Evolutionary conservation across 148 eudicot species (phyloP).

Genomic region (Chenopodium berlandieri): DNA sequence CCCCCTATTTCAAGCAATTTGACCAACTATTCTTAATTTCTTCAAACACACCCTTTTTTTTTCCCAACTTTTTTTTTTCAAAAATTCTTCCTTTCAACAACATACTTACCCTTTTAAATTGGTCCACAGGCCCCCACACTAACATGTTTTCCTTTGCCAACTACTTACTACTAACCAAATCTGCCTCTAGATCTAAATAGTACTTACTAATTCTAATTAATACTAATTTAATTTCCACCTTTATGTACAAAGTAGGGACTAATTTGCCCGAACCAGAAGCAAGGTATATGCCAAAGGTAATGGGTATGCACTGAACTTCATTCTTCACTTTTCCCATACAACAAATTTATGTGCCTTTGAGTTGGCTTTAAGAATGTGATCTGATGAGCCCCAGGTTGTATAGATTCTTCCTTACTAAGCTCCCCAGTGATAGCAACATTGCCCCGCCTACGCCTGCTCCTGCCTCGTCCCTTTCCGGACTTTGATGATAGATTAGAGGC

Average conservation of each 20-base stretch:
- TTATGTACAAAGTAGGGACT: slow-evolving; percentile 38
- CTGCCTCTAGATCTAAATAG: neutral
- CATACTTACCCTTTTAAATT: slow-evolving; percentile 27
- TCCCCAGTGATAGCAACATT: slow-evolving; percentile 74
- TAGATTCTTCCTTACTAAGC: slow-evolving; percentile 76
- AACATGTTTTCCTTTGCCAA: slow-evolving; percentile 22
- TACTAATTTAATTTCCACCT: neutral
- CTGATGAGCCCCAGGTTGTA: slow-evolving; percentile 75
- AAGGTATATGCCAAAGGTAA: slow-evolving; percentile 35
- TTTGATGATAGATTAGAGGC: slow-evolving; percentile 49
- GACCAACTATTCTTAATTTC: neutral
- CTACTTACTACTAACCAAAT: slow-evolving; percentile 40
- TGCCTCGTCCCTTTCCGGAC: slow-evolving; percentile 35
- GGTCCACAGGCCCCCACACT: slow-evolving; percentile 14
- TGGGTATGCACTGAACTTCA: neutral
- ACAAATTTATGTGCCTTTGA: slow-evolving; percentile 24
- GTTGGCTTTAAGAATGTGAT: slow-evolving; percentile 56
- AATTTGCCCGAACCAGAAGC: slow-evolving; percentile 35
- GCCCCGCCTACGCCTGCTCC: slow-evolving; percentile 63
- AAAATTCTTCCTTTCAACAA: slow-evolving; percentile 6
- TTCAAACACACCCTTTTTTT: neutral
- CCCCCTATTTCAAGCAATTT: slow-evolving; percentile 9
- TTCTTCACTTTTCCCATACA: slow-evolving; percentile 11
- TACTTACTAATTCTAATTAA: slow-evolving; percentile 14
- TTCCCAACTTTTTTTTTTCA: neutral